Evolutionary conservation across 2,329 filamentous ascomycete genomes (phyloP).

Genomic region (Arthrobotrys musiformis): DNA sequence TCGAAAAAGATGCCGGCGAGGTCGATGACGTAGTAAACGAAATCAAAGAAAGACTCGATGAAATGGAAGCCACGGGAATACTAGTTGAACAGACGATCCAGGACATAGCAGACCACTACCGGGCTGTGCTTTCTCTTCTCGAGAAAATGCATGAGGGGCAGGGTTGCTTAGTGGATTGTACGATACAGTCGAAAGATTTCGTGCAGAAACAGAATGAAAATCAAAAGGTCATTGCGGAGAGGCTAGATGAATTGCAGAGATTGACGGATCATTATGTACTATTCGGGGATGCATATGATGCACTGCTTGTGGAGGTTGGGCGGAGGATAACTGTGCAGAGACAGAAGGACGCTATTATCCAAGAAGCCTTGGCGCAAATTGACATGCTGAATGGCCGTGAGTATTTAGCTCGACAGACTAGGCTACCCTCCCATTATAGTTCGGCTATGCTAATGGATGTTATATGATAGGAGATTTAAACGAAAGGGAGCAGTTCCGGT

Average conservation of each 20-base stretch:
- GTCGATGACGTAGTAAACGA: constrained; percentile 75
- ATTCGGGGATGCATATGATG: constrained; percentile 85
- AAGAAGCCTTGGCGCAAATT: constrained; percentile 80
- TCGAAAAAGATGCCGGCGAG: constrained; percentile 76
- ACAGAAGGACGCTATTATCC: constrained; percentile 77
- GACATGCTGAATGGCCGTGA: constrained; percentile 74
- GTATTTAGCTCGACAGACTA: neutral
- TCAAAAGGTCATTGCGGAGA: constrained; percentile 73
- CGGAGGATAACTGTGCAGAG: constrained; percentile 78
- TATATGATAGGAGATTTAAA: constrained; percentile 69
- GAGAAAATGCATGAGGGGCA: constrained; percentile 58
- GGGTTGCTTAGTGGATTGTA: constrained; percentile 62
- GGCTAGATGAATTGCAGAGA: constrained; percentile 79
- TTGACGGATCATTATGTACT: constrained; percentile 86
- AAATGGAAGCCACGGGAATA: constrained; percentile 78
- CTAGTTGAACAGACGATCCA: constrained; percentile 73
- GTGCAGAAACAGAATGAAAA: constrained; percentile 76
- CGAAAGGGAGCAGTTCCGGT: constrained; percentile 80
- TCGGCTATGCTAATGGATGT: neutral
- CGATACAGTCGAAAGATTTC: constrained; percentile 66
- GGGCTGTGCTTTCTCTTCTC: constrained; percentile 52
- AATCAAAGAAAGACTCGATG: constrained; percentile 78
- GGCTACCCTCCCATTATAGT: neutral
- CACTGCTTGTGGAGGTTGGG: constrained; percentile 83
- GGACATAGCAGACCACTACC: constrained; percentile 56